Percentiles rank a stretch among this genome's conserved stretches.
Evolutionary conservation across 2,329 filamentous ascomycete genomes (phyloP).

Genomic region (Fusarium pininemorale): DNA sequence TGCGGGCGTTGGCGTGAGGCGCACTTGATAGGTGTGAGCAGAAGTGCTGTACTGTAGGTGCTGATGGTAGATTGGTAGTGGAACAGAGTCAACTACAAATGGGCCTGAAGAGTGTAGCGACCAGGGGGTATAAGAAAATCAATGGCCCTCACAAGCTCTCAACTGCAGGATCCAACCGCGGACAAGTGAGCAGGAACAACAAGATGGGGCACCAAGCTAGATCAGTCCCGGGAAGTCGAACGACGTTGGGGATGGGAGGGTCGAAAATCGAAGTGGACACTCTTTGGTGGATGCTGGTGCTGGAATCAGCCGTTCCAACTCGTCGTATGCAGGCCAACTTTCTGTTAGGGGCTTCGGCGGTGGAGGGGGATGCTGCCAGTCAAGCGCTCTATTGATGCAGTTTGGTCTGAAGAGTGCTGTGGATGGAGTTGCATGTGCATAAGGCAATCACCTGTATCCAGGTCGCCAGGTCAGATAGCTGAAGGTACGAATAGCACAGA

Average conservation of each 20-base stretch:
- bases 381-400: conserved; percentile 26
- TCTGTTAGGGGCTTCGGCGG: conserved; percentile 17
- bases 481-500: conserved; percentile 20
- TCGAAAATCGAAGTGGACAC: conserved; percentile 30
- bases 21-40: conserved; percentile 37
- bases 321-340: conserved; percentile 10
- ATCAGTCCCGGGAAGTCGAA: conserved; percentile 27
- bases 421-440: conserved; percentile 14
- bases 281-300: conserved; percentile 16
- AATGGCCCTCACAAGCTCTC: conserved; percentile 33
- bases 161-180: conserved; percentile 27
- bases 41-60: conserved; percentile 26
- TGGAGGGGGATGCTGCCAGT: conserved; percentile 33
- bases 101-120: conserved; percentile 11
- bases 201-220: conserved; percentile 27
- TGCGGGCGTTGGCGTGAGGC: conserved; percentile 46
- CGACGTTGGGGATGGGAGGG: conserved; percentile 31
- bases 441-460: conserved; percentile 20
- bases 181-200: conserved; percentile 29
- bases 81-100: conserved; percentile 12
- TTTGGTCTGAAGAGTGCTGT: conserved; percentile 7
- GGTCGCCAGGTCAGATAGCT: conserved; percentile 8
- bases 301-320: conserved; percentile 26
- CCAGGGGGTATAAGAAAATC: conserved; percentile 30
- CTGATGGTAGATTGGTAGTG: neutral